phyloP scores from a whole-genome alignment of 2,329 filamentous ascomycete genomes.

The Xylariomycetidae sp. region DNA sequence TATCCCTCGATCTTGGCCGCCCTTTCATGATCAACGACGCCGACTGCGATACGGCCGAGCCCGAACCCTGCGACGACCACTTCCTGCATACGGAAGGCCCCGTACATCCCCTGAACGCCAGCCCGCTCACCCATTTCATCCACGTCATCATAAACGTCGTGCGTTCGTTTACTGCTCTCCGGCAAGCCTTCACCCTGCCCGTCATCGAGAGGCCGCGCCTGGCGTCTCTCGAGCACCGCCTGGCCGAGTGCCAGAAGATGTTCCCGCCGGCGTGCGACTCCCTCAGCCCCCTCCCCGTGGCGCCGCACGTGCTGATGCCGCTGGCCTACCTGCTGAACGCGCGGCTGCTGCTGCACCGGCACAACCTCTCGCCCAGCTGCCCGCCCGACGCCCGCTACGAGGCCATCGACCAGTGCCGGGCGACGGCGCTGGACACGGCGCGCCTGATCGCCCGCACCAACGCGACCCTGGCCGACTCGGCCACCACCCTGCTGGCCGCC shows the following conservation, averaged over 20 bases:
- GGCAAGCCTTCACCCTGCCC: conserved; percentile 62
- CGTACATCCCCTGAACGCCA: conserved; percentile 43
- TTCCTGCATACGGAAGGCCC: conserved; percentile 58
- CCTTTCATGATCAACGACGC: conserved; percentile 79
- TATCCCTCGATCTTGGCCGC: conserved; percentile 74
- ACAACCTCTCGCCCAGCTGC: conserved; percentile 74
- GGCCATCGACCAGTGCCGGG: conserved; percentile 72
- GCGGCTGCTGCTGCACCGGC: conserved; percentile 79
- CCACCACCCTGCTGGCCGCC: conserved; percentile 69
- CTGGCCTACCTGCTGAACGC: conserved; percentile 75
- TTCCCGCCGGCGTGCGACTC: conserved; percentile 73
- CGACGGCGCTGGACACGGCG: conserved; percentile 71
- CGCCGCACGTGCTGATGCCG: conserved; percentile 68
- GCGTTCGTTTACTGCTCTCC: conserved; percentile 67
- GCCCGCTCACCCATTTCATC: conserved; percentile 62
- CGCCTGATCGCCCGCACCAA: conserved; percentile 64
- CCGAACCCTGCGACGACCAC: conserved; percentile 75
- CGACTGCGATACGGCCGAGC: conserved; percentile 80
- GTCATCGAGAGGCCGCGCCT: conserved; percentile 62
- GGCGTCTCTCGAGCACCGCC: conserved; percentile 74
- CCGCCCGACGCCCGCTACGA: conserved; percentile 57
- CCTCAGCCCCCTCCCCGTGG: conserved; percentile 58
- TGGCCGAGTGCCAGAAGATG: conserved; percentile 64
- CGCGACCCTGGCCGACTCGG: conserved; percentile 55
- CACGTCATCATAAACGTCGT: conserved; percentile 77